phyloP scores from a whole-genome alignment of 2,329 filamentous ascomycete genomes.

The Cordyceps farinosa region DNA sequence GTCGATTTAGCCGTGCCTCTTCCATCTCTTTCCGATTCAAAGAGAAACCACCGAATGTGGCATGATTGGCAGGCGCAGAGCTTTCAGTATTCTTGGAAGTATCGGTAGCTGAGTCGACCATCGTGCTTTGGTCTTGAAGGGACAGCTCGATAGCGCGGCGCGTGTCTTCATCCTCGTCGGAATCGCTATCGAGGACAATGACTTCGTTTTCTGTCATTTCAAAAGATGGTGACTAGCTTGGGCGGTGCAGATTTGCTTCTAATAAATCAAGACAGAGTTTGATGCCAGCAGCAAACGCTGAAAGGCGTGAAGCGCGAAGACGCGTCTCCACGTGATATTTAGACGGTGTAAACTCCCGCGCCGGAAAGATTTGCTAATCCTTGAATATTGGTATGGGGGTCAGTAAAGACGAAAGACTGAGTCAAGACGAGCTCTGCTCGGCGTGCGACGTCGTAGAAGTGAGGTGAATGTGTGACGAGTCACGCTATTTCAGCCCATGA shows the following conservation, averaged over 20 bases:
- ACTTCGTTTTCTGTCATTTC: constrained; percentile 26
- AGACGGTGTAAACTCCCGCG: background rate
- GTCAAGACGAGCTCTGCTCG: background rate
- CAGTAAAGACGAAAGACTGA: background rate
- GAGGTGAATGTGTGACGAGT: background rate
- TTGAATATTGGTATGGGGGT: background rate
- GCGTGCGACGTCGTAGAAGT: background rate
- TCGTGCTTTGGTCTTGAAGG: constrained; percentile 33
- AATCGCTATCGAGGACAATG: constrained; percentile 29
- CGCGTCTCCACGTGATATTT: constrained; percentile 10
- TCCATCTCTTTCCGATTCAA: constrained; percentile 84
- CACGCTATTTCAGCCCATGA: background rate
- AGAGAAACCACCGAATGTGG: constrained; percentile 41
- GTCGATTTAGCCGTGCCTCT: constrained; percentile 69
- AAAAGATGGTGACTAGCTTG: too few species aligned
- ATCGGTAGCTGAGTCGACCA: constrained; percentile 7
- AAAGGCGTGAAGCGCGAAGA: background rate
- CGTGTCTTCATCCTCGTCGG: constrained; percentile 57
- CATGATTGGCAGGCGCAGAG: background rate
- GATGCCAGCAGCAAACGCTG: background rate
- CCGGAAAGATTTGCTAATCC: background rate
- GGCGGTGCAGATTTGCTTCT: background rate
- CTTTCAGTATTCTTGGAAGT: background rate
- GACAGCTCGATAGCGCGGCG: constrained; percentile 59
- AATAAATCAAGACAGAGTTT: background rate